Conservation (phyloP, 2,329 filamentous ascomycete species). For the Aureobasidium sp. region DNA sequence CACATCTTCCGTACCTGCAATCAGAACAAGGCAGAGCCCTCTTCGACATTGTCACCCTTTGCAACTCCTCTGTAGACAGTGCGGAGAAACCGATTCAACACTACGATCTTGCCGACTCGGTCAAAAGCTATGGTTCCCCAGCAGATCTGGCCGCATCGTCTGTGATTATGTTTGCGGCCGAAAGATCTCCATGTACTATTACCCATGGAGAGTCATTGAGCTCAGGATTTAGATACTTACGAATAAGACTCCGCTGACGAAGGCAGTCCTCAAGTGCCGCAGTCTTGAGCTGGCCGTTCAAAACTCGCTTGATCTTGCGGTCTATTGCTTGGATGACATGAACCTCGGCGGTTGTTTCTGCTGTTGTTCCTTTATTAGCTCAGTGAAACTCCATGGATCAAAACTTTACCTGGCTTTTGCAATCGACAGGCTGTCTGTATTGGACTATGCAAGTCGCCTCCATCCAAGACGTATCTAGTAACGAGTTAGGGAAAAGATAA, state of each 20-base stretch:
- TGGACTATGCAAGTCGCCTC: no score
- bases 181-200: neutral
- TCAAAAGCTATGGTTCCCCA: conserved; percentile 38
- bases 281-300: neutral
- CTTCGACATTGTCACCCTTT: conserved; percentile 43
- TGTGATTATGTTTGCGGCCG: neutral
- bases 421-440: neutral
- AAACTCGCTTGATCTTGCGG: conserved; percentile 1
- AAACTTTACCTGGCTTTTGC: neutral
- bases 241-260: neutral
- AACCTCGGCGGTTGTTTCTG: neutral
- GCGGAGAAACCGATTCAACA: conserved; percentile 34
- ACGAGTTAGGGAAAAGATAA: no score
- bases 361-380: neutral
- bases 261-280: neutral
- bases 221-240: neutral
- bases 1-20: conserved; percentile 52
- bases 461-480: no score
- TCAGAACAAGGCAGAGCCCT: conserved; percentile 19
- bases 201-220: neutral
- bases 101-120: conserved; percentile 31
- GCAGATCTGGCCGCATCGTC: conserved; percentile 31
- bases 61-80: conserved; percentile 39
- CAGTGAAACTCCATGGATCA: no score
- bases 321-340: neutral